phyloP scores from a whole-genome alignment of 1,139 yeast genomes.

The Yamadazyma diospyri region DNA sequence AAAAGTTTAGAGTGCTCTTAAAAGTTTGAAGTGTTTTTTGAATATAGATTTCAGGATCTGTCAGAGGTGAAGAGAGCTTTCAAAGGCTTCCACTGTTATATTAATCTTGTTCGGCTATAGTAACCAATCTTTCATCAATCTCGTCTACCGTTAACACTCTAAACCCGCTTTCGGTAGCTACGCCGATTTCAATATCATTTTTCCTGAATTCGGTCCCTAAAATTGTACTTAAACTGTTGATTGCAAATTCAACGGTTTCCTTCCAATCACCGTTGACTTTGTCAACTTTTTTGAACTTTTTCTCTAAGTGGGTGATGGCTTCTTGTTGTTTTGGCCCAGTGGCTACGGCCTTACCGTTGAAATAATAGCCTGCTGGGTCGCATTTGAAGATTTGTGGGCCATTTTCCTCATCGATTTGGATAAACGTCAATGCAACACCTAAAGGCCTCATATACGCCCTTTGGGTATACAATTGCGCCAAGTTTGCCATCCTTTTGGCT shows the following conservation, averaged over 20 bases:
- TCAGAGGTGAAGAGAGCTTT: neutral
- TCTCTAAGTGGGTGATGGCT: constrained; percentile 85
- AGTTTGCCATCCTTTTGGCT: constrained; percentile 92
- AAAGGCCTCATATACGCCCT: constrained; percentile 99
- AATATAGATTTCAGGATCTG: neutral
- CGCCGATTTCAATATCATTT: constrained; percentile 90
- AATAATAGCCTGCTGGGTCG: constrained; percentile 96
- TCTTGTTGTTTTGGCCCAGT: constrained; percentile 98
- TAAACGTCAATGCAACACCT: constrained; percentile 87
- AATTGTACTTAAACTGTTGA: constrained; percentile 78
- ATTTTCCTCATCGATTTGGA: constrained; percentile 75
- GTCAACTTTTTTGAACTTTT: constrained; percentile 79
- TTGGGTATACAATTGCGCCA: constrained; percentile 93
- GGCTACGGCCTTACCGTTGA: constrained; percentile 88
- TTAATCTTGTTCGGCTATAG: constrained; percentile 94
- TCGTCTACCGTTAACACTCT: constrained; percentile 74
- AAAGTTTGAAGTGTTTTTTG: neutral
- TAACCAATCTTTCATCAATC: constrained; percentile 87
- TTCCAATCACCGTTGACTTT: constrained; percentile 82
- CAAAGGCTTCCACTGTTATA: neutral
- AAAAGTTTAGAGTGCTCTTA: neutral
- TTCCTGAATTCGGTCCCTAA: constrained; percentile 91
- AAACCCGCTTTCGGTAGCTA: constrained; percentile 71
- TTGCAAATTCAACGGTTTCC: constrained; percentile 84
- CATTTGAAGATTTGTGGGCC: constrained; percentile 93